Percentiles rank a stretch among this genome's conserved stretches.
These are phyloP conservation scores for Canariomyces notabilis DNA, from an alignment of 2,329 filamentous ascomycete genomes.

Conservation along the genomic window DNA sequence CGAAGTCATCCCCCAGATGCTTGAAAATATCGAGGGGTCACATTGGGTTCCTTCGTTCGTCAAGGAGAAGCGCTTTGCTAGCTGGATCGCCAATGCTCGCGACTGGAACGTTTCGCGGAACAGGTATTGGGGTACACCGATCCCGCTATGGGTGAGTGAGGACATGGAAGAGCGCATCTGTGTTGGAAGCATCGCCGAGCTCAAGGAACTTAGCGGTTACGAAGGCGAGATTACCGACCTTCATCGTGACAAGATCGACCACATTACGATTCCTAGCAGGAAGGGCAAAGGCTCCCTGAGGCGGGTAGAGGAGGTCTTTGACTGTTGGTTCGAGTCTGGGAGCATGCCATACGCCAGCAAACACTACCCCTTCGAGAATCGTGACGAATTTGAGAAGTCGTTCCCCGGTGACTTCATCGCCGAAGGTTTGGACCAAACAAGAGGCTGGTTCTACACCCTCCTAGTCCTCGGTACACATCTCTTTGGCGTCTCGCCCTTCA, in stretches of 20 bases:
- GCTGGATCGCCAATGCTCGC: slow-evolving; percentile 84
- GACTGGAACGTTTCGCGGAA: slow-evolving; percentile 97
- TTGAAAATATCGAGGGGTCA: slow-evolving; percentile 82
- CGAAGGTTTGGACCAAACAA: slow-evolving; percentile 81
- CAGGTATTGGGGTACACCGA: slow-evolving; percentile 90
- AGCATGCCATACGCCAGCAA: slow-evolving; percentile 91
- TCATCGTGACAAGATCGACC: slow-evolving; percentile 87
- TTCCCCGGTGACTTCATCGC: slow-evolving; percentile 95
- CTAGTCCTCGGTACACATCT: slow-evolving; percentile 84
- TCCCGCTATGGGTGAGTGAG: slow-evolving; percentile 88
- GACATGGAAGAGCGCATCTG: slow-evolving; percentile 84
- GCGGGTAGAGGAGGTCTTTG: slow-evolving; percentile 83
- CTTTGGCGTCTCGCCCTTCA: slow-evolving; percentile 79
- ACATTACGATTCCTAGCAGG: slow-evolving; percentile 89
- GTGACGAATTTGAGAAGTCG: slow-evolving; percentile 69
- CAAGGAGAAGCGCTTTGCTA: slow-evolving; percentile 85
- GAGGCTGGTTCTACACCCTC: slow-evolving; percentile 95
- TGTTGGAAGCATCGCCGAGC: slow-evolving; percentile 76
- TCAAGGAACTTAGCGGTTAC: slow-evolving; percentile 82
- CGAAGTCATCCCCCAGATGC: slow-evolving; percentile 77
- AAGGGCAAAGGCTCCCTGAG: slow-evolving; percentile 78
- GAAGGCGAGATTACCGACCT: slow-evolving; percentile 77
- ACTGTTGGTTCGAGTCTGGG: slow-evolving; percentile 93
- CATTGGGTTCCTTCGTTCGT: slow-evolving; percentile 91
- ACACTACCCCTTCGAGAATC: slow-evolving; percentile 90